Evolutionary conservation across 2,329 filamentous ascomycete species (phyloP), one percentile per base, ranked within the genome.

Genomic region (Colletotrichum destructivum): DNA sequence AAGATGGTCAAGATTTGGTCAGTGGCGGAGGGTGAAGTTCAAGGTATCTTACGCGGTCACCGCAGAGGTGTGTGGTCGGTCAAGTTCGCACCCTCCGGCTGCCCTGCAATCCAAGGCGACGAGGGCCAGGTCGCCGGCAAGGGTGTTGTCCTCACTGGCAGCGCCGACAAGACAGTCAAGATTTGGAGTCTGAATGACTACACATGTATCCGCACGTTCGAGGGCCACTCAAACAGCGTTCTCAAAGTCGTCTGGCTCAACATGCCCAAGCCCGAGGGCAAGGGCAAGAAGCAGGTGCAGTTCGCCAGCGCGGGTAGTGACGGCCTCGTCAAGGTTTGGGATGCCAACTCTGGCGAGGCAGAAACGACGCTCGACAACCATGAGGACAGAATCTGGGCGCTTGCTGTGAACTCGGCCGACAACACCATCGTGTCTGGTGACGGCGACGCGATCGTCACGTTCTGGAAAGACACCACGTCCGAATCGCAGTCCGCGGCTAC

Each of bases 1-100:
- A 94, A 95, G 75, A 97, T 94, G 0, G 95, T 98, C 75, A 99
- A 98, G 84, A 96, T 99, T 71, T 99, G 96, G 93, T 96, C 95
- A 9, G 88, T 92, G 8, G 92, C 95, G 75, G 94, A 96, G 79
- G 95, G 97, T 23, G 95, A 98, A 77, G 93, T 95, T 0, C 90
- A 96, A 74, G 97, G 96, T 74, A 94, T 99, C 42, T 88, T 99
- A 21, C 91, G 94, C 66, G 97, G 97, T 2, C 97, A 99, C 81
- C 94, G 94, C 79, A 91, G 96, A 80, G 96, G 97, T 80, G 96
- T 99, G 13, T 99, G 96, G 96, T 94, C 94, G 2, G 94, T 98
- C 52, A 92, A 92, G 66, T 99, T 99, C 80, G 93, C 95, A 7
- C 95, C 95, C 1, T 89, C 90, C 68, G 89, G 92, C 69, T 93